These are phyloP conservation scores for Aspergillus sp. DNA, from an alignment of 2,329 filamentous ascomycete genomes.

Conservation along the genomic window DNA sequence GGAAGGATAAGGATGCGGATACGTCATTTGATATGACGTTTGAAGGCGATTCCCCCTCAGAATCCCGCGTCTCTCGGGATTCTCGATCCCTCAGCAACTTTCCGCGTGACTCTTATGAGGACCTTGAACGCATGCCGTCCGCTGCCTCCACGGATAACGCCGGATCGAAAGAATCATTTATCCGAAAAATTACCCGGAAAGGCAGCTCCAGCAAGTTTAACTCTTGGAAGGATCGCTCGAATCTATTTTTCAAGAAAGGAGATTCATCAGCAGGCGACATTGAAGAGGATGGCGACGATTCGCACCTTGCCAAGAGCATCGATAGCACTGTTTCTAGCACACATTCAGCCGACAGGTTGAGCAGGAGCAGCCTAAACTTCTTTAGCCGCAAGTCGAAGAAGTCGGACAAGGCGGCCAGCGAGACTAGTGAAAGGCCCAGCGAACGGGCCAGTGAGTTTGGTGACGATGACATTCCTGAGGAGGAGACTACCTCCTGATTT, in stretches of 20 bases:
- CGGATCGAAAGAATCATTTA: slow-evolving; percentile 54
- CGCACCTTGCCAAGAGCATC: slow-evolving; percentile 48
- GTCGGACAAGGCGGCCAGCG: slow-evolving; percentile 46
- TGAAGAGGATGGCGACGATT: slow-evolving; percentile 49
- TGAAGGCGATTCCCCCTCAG: slow-evolving; percentile 48
- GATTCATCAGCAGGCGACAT: slow-evolving; percentile 49
- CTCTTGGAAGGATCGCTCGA: slow-evolving; percentile 55
- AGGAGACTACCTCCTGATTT: slow-evolving; percentile 22
- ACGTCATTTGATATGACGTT: slow-evolving; percentile 36
- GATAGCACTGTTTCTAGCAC: slow-evolving; percentile 48
- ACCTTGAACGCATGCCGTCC: slow-evolving; percentile 52
- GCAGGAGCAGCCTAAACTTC: slow-evolving; percentile 50
- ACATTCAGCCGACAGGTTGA: slow-evolving; percentile 48
- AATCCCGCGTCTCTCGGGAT: slow-evolving; percentile 50
- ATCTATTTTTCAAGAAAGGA: slow-evolving; percentile 52
- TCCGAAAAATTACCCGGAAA: slow-evolving; percentile 57
- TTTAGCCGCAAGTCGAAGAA: slow-evolving; percentile 54
- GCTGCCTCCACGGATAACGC: slow-evolving; percentile 46
- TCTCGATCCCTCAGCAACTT: slow-evolving; percentile 51
- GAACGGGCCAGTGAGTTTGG: slow-evolving; percentile 50
- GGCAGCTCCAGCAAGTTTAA: slow-evolving; percentile 57
- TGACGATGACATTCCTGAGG: slow-evolving; percentile 47
- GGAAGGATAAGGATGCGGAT: slow-evolving; percentile 38
- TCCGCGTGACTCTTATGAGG: slow-evolving; percentile 53
- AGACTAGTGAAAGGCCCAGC: slow-evolving; percentile 50